These are phyloP conservation scores for Phaseolus lunatus DNA, from an alignment of 306 rosid species.

Conservation along the genomic window DNA sequence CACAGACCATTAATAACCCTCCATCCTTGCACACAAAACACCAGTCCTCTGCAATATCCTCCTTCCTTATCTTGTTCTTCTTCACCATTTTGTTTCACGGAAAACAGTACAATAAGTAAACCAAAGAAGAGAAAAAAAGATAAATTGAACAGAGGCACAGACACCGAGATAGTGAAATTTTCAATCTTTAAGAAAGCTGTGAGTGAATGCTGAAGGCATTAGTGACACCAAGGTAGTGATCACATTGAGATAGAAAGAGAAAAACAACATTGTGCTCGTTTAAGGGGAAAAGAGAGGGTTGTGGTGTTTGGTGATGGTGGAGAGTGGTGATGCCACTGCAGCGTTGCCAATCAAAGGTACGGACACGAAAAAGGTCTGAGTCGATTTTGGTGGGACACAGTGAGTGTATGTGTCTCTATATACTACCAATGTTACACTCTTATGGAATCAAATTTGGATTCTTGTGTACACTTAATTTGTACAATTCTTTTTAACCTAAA, in stretches of 20 bases:
- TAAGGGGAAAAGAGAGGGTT: too few species aligned
- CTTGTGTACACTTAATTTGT: too few species aligned
- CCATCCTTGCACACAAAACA: conserved; percentile 78
- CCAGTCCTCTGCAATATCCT: conserved; percentile 57
- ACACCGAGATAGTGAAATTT: not conserved
- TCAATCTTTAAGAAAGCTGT: not conserved
- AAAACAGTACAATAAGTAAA: not conserved
- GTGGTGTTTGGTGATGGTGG: too few species aligned
- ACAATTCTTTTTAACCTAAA: too few species aligned
- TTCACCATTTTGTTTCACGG: conserved; percentile 43
- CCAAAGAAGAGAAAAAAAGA: not conserved
- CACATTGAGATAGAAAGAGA: not conserved
- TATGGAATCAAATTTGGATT: too few species aligned
- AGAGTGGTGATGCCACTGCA: too few species aligned
- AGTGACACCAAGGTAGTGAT: not conserved
- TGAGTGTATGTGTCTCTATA: too few species aligned
- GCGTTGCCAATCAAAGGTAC: too few species aligned
- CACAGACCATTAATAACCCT: conserved; percentile 60
- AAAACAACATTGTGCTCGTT: too few species aligned
- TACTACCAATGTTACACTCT: too few species aligned
- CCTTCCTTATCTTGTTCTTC: conserved; percentile 52
- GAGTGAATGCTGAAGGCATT: not conserved
- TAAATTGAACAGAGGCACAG: not conserved
- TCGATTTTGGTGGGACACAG: not conserved
- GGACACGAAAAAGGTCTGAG: not conserved